Evolutionary conservation across 2,329 filamentous ascomycete genomes (phyloP), one percentile per base, ranked within the genome.

Genomic region (Scytalidium lignicola): DNA sequence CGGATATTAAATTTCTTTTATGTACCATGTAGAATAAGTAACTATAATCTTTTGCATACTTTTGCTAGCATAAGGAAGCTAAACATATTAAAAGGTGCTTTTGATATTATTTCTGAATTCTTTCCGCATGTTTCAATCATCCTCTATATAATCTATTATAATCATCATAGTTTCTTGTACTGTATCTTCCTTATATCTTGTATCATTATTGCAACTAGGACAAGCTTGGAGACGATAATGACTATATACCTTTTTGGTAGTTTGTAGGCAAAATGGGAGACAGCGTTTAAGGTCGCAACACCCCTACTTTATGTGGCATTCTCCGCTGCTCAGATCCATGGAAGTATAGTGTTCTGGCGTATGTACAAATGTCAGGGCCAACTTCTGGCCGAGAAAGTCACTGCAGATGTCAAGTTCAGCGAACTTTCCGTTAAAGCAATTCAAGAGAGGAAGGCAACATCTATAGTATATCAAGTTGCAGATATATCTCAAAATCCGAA

Each of bases 91-190:
- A 26, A 40, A 70, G 68, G 69, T 10, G 63, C 65, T 13, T 71
- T 72, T 51, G 68, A 72, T 44, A 62, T 68, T 7, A 53, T 70
- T 2, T 67, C 65, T n/a, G 69, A 71, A 51, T 65, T 70, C 49
- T 66, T 67, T 50, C 69, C 68, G 0, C 69, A 71, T 23, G 44
- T 70, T 13, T 65, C 68, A 20, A 69, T 71, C 46, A 65, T 71
- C 41, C 55, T 70, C 3, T 70, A 71, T 51, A 67, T 68, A 5
- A 39, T 67, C 2, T 64, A 62, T 42, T 62, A 64, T 2, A 43
- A 55, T 1, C 55, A 60, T 3, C 67, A 70, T 53, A 46, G 43
- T 1, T 66, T 68, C 45, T 63, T 70, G 20, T 52, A 51, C 18
- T 60, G 58, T 5, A 51, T 71, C 18, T 69, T 71, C 45, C 51